Percentiles rank a stretch among this genome's conserved stretches.
Conservation (phyloP, 108 stramenopile species). For the Skeletonema costatum region DNA sequence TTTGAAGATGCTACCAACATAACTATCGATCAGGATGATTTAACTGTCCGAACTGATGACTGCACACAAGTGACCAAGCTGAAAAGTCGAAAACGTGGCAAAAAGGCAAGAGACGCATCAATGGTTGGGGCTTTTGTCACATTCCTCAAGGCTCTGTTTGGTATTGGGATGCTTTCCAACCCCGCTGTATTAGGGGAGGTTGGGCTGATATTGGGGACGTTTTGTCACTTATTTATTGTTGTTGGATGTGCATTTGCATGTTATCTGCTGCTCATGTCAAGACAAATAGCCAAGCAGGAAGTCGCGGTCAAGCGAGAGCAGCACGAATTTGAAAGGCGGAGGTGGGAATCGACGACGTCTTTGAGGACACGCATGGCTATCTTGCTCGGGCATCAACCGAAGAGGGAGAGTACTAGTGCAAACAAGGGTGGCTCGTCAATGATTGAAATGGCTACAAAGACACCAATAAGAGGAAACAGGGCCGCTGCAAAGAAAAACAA, state of each 20-base stretch:
- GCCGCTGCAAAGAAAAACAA: not conserved
- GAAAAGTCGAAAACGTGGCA: constrained; percentile 15
- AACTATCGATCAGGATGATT: not conserved
- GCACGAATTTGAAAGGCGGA: constrained; percentile 11
- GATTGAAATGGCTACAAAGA: not conserved
- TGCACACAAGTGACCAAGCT: not conserved
- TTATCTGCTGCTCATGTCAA: constrained; percentile 43
- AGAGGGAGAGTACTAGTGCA: not conserved
- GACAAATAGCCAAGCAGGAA: constrained; percentile 39
- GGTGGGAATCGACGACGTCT: not conserved
- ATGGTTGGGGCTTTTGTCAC: constrained; percentile 51
- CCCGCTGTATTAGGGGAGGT: constrained; percentile 48
- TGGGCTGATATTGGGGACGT: constrained; percentile 46
- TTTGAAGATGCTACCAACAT: not conserved
- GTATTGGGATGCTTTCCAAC: constrained; percentile 48
- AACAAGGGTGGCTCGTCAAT: not conserved
- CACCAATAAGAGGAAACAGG: not conserved
- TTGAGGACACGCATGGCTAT: not conserved
- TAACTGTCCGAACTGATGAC: not conserved
- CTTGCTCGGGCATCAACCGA: not conserved
- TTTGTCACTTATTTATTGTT: constrained; percentile 48
- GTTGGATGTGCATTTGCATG: constrained; percentile 51
- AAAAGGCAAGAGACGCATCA: constrained; percentile 34
- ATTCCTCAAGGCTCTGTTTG: constrained; percentile 50
- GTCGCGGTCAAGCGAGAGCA: constrained; percentile 11